Percentiles rank a stretch among this genome's conserved stretches.
Conservation (phyloP, 805 yeast genomes). For the Cyberlindnera nakhonratchasimensis region DNA sequence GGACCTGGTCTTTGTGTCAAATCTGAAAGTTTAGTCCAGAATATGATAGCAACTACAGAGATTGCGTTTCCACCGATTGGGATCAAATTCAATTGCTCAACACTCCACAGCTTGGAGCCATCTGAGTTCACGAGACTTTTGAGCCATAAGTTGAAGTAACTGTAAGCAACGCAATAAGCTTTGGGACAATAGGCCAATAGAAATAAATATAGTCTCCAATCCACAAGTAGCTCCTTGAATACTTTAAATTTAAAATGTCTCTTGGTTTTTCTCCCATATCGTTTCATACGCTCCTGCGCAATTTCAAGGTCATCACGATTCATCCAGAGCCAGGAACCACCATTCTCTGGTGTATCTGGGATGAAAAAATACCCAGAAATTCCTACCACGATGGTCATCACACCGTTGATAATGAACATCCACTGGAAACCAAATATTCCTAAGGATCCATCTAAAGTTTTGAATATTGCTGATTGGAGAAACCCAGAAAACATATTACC, state of each 20-base stretch:
- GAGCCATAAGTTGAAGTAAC: conserved; percentile 18
- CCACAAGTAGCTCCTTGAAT: conserved; percentile 2
- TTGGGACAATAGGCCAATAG: conserved; percentile 13
- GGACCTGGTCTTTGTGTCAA: conserved; percentile 10
- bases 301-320: conserved; percentile 30
- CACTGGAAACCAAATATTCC: conserved; percentile 18
- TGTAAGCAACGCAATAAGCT: conserved; percentile 8
- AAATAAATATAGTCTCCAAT: conserved; percentile 19
- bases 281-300: conserved; percentile 24
- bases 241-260: conserved; percentile 8
- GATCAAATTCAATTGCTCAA: conserved; percentile 17
- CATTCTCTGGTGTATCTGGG: conserved; percentile 37
- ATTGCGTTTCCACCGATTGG: conserved; percentile 23
- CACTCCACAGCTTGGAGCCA: conserved; percentile 14
- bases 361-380: conserved; percentile 33
- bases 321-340: conserved; percentile 30
- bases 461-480: conserved; percentile 36
- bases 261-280: conserved; percentile 16
- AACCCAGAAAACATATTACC: conserved; percentile 33
- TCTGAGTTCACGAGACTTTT: conserved; percentile 17
- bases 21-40: conserved; percentile 17
- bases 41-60: conserved; percentile 14
- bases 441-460: conserved; percentile 8
- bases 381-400: conserved; percentile 27
- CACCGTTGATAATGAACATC: conserved; percentile 19